phyloP scores from a whole-genome alignment of 2,329 filamentous ascomycete species.

The Aspergillus sp. region DNA sequence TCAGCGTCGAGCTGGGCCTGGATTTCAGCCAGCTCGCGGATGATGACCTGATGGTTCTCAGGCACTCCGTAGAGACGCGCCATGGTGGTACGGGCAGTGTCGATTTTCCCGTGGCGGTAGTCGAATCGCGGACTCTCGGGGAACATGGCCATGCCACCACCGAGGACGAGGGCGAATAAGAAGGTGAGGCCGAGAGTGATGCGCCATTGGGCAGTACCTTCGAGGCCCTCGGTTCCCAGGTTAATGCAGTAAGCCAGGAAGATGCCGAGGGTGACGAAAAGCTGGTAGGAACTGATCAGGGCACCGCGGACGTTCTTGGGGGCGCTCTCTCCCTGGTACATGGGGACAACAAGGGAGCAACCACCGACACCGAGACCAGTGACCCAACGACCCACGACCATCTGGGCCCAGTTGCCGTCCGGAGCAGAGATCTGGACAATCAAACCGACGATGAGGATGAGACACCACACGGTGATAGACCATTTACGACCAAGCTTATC shows the following conservation, averaged over 20 bases:
- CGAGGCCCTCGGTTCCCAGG: constrained; percentile 40
- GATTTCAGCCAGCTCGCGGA: constrained; percentile 57
- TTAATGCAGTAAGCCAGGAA: constrained; percentile 49
- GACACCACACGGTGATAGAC: constrained; percentile 43
- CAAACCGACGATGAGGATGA: constrained; percentile 42
- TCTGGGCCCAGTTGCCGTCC: constrained; percentile 39
- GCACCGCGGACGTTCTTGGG: constrained; percentile 48
- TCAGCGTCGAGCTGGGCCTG: constrained; percentile 58
- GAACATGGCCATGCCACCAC: constrained; percentile 56
- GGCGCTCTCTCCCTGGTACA: constrained; percentile 49
- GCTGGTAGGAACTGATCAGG: constrained; percentile 49
- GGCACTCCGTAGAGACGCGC: constrained; percentile 56
- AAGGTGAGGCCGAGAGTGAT: constrained; percentile 58
- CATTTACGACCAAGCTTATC: constrained; percentile 44
- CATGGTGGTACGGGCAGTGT: constrained; percentile 53
- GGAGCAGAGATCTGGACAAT: constrained; percentile 45
- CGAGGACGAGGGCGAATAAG: constrained; percentile 56
- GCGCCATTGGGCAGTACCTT: constrained; percentile 48
- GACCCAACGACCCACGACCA: constrained; percentile 45
- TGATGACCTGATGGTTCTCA: constrained; percentile 54
- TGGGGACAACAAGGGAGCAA: constrained; percentile 45
- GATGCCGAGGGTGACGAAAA: constrained; percentile 50
- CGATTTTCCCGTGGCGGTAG: constrained; percentile 55
- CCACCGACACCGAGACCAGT: constrained; percentile 48
- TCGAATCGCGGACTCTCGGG: constrained; percentile 59